Evolutionary conservation across 73 alveolate genomes (phyloP).

Genomic region (Paramecium bursaria): DNA sequence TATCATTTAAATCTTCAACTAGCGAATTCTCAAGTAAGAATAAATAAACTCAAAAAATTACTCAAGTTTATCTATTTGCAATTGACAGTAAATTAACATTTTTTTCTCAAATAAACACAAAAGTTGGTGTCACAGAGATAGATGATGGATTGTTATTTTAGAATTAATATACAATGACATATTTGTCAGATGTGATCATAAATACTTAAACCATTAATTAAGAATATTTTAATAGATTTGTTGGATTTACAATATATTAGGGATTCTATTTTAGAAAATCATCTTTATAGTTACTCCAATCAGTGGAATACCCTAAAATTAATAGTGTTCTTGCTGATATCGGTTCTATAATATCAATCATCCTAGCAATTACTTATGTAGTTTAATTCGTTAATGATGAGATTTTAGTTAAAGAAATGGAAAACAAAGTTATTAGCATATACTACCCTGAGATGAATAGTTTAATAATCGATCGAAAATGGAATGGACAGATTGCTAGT

Average conservation of each 20-base stretch:
- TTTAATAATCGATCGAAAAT: no score
- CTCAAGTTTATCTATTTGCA: no score
- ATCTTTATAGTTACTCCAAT: neutral
- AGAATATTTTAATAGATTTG: neutral
- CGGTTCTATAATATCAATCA: constrained; percentile 25
- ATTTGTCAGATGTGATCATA: neutral
- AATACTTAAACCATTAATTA: neutral
- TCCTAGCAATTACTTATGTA: no score
- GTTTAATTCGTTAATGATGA: no score
- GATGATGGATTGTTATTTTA: constrained; percentile 35
- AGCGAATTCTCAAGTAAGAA: no score
- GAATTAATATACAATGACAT: neutral
- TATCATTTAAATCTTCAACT: no score
- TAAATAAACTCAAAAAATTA: no score
- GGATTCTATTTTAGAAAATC: neutral
- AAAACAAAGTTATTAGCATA: no score
- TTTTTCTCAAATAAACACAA: neutral
- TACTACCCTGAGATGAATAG: no score
- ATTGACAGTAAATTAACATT: no score
- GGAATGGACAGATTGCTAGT: no score
- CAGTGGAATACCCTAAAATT: constrained; percentile 40
- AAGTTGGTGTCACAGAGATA: neutral
- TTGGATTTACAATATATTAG: constrained; percentile 2
- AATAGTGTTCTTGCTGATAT: constrained; percentile 22
- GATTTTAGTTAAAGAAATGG: no score